Evolutionary conservation across 768 basidiomycete genomes (phyloP), one percentile per base, ranked within the genome.

Genomic region (Podaxis sp.): DNA sequence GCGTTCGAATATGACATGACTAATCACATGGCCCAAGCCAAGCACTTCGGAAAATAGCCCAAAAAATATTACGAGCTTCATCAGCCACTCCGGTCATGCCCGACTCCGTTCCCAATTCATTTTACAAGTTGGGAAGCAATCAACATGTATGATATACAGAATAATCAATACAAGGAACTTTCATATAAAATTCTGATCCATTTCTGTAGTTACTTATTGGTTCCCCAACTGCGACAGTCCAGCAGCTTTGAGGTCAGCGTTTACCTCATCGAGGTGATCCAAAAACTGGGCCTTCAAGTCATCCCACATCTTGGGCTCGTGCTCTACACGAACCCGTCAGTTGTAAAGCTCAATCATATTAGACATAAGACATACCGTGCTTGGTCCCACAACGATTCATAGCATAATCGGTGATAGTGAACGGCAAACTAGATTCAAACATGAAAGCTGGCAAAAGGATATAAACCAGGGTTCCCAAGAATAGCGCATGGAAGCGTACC

Each of bases 241-340:
- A 11, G 73, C 71, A 27, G 73, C 72, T 59, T 76, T 75, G 58
- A 83, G 68, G 55, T 82, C 78, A 2, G 71, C 74, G 62, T 87
- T 84, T 58, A 87, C 76, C 62, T 84, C 71, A 35, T 81, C 80
- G 32, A 86, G 66, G 63, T 86, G 83, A 62, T 82, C 77, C 70
- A 86, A 66, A 69, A 89, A 87, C 53, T 83, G 76, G 4, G 74
- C 80, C 65, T 77, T 81, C 63, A 88, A 73, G 59, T 81, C 70
- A 59, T 88, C 82, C 85, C 85, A 89, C 84, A 87, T 87, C 71
- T 77, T 79, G 16, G 84, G 85, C 64, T 86, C 85, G 68, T 85
- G 85, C 66, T 81, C 84, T 85, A 13, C 9, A 48, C 40, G 42
- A 32, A 47, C 25, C 50, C 54, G 21, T 62, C 47, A 38, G 46